These are phyloP conservation scores for Coemansia sp. DNA, from an alignment of 192 early-diverging fungal species.

Conservation along the genomic window DNA sequence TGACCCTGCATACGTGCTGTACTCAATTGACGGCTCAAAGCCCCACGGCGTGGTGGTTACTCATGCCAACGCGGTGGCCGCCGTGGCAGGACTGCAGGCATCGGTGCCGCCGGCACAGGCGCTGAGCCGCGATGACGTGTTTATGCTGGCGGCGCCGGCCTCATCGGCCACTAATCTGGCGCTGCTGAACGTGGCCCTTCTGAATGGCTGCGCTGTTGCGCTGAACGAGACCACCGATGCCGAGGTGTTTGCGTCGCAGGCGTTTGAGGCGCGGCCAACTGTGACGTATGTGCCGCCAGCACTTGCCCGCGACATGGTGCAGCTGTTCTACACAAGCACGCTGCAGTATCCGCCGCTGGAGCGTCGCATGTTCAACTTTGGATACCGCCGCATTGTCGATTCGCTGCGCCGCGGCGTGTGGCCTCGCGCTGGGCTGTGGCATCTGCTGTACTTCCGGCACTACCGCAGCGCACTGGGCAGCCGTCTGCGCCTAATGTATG, in stretches of 20 bases:
- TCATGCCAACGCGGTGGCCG: slow-evolving; percentile 45
- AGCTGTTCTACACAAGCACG: slow-evolving; percentile 45
- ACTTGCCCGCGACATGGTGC: slow-evolving; percentile 38
- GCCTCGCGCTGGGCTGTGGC: slow-evolving; percentile 36
- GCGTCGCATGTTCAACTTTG: slow-evolving; percentile 33
- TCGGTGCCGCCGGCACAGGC: slow-evolving; percentile 26
- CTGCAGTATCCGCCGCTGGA: slow-evolving; percentile 46
- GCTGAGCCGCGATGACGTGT: slow-evolving; percentile 29
- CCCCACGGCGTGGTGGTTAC: slow-evolving; percentile 36
- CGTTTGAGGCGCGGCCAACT: slow-evolving; percentile 40
- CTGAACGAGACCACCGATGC: slow-evolving; percentile 41
- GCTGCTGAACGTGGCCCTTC: slow-evolving; percentile 37
- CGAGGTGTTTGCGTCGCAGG: slow-evolving; percentile 32
- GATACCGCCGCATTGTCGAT: slow-evolving; percentile 29
- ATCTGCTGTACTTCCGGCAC: slow-evolving; percentile 55
- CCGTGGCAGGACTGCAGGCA: slow-evolving; percentile 25
- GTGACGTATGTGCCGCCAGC: slow-evolving; percentile 30
- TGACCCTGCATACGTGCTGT: slow-evolving; percentile 40
- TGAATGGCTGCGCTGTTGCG: slow-evolving; percentile 33
- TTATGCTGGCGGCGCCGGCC: slow-evolving; percentile 37
- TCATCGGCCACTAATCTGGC: slow-evolving; percentile 30
- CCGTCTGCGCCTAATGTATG: slow-evolving; percentile 38
- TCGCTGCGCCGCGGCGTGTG: slow-evolving; percentile 43
- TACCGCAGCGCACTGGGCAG: slow-evolving; percentile 54
- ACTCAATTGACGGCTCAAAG: slow-evolving; percentile 5